Conservation (phyloP, 495 filamentous ascomycete species). For the Echria macrotheca region DNA sequence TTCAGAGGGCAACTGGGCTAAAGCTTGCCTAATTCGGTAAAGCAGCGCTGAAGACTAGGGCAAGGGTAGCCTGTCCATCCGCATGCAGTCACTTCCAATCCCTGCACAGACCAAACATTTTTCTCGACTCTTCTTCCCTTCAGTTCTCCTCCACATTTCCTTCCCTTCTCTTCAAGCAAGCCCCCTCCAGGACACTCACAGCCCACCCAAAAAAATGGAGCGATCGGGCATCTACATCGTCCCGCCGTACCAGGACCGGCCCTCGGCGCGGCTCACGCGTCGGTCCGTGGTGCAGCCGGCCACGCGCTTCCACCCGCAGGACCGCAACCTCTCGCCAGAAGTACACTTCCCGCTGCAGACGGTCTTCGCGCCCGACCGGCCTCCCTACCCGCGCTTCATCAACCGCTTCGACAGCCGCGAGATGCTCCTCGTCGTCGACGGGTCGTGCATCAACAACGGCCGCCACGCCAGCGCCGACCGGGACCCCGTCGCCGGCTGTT, state of each 20-base stretch:
- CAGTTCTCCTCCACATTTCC: too few species aligned
- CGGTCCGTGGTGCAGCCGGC: constrained; percentile 15
- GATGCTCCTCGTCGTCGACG: constrained; percentile 38
- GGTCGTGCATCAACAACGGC: constrained; percentile 38
- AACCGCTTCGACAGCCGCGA: constrained; percentile 35
- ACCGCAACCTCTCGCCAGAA: constrained; percentile 24
- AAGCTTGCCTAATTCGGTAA: too few species aligned
- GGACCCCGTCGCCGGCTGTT: constrained; percentile 28
- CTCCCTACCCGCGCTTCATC: constrained; percentile 28
- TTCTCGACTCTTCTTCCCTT: too few species aligned
- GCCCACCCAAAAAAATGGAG: too few species aligned
- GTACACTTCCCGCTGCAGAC: constrained; percentile 32
- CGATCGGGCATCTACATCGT: background rate
- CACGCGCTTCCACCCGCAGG: constrained; percentile 23
- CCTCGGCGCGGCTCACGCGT: background rate
- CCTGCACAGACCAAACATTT: too few species aligned
- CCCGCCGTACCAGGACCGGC: background rate
- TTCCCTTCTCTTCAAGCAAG: too few species aligned
- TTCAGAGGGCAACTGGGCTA: too few species aligned
- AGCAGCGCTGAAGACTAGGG: too few species aligned
- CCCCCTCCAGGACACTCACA: too few species aligned
- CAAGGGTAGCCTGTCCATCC: too few species aligned
- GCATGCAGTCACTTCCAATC: too few species aligned
- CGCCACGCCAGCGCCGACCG: constrained; percentile 1
- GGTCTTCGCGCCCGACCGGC: constrained; percentile 15